Evolutionary conservation across 805 yeast genomes (phyloP).

Genomic region (Cyberlindnera veronae): DNA sequence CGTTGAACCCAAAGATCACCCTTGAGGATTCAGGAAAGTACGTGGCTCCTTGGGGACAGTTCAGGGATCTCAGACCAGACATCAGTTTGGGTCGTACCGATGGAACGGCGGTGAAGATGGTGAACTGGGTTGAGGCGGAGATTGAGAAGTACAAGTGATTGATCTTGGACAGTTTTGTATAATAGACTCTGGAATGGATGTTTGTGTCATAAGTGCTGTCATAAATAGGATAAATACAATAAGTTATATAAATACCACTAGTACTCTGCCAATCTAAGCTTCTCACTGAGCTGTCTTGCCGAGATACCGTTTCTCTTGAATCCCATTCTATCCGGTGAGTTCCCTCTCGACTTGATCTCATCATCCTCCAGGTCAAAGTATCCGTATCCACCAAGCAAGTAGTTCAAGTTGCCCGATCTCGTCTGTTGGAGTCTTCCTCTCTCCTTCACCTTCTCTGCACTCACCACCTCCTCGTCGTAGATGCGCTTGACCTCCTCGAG

Average conservation of each 20-base stretch:
- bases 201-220: not conserved
- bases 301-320: slow-evolving; percentile 23
- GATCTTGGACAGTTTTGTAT: not conserved
- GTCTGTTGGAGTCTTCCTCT: slow-evolving; percentile 27
- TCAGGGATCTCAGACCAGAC: slow-evolving; percentile 37
- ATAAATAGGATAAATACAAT: slow-evolving; percentile 1
- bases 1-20: slow-evolving; percentile 36
- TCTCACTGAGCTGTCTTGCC: slow-evolving; percentile 27
- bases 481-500: slow-evolving; percentile 54
- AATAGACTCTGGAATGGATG: too few relatives aligned
- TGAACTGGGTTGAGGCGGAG: slow-evolving; percentile 33
- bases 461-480: slow-evolving; percentile 32
- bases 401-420: slow-evolving; percentile 36
- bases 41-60: slow-evolving; percentile 40
- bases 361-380: slow-evolving; percentile 72
- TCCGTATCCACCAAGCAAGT: slow-evolving; percentile 78
- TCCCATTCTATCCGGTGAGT: slow-evolving; percentile 26
- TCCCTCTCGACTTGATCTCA: slow-evolving; percentile 47
- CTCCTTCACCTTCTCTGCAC: slow-evolving; percentile 16
- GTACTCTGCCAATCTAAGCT: slow-evolving; percentile 29
- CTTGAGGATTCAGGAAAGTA: slow-evolving; percentile 32
- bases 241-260: slow-evolving; percentile 1
- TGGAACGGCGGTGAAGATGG: slow-evolving; percentile 31
- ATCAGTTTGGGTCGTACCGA: slow-evolving; percentile 31
- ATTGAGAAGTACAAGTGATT: not conserved